Evolutionary conservation across 306 rosid species (phyloP), one percentile per base, ranked within the genome.

Genomic region (Senna tora): DNA sequence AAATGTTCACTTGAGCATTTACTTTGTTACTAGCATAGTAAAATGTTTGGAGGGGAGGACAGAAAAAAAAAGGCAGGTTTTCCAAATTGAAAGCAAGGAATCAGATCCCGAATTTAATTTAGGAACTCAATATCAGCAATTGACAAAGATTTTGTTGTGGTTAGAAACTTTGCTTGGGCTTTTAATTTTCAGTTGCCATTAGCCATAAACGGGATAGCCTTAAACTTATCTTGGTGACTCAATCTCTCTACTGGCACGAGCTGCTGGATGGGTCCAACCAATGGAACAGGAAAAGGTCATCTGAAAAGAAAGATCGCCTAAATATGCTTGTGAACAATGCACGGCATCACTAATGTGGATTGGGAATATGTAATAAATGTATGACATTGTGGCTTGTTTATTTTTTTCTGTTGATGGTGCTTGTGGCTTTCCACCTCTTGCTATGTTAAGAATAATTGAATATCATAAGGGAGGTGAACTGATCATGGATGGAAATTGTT

Each of bases 401-500:
- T 38, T 12, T 60, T 12, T 46, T 59, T 21, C n/a, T 60, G 49
- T 60, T 67, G 38, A 43, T 74, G 49, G 11, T 55, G 36, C 32
- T 39, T 69, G 30, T 58, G 21, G 7, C 9, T 64, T 13, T 52
- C 22, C 64, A 32, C 55, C 21, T 30, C 65, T 69, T 77, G 55
- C 74, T 59, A 65, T 34, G 43, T 42, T 57, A 45, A n/a, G n/a
- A n/a, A n/a, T n/a, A n/a, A n/a, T n/a, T 30, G n/a, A 58, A 66
- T 17, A 13, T 61, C 34, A 5, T 25, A 38, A 14, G 5, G 52
- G 55, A 15, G 41, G 19, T 69, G 13, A 49, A 67, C 54, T 64
- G 70, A 58, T 65, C 7, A 25, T 57, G 16, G 50, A 49, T 73
- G 76, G 54, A 70, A 16, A 55, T 72, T 62, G n/a, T 60, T 55